These are phyloP conservation scores for Stereum hirsutum DNA, from an alignment of 1,284 basidiomycete species.

Conservation along the genomic window DNA sequence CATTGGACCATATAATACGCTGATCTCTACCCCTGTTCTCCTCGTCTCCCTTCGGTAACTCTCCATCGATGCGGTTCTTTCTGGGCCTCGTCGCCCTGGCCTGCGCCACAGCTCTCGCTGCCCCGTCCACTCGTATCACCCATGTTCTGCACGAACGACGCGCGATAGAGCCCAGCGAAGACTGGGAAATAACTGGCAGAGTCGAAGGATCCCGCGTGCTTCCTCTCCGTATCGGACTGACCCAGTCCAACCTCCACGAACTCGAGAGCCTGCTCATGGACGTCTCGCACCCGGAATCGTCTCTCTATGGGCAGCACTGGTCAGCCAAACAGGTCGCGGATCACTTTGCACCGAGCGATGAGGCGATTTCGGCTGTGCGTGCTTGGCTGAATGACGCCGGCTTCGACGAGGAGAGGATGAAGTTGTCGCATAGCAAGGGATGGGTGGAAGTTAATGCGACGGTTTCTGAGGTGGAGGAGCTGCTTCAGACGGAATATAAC, in stretches of 20 bases:
- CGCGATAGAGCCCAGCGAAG: conserved; percentile 15
- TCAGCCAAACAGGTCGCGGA: conserved; percentile 23
- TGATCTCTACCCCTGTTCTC: too few species aligned
- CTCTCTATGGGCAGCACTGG: conserved; percentile 28
- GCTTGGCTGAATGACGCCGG: conserved; percentile 30
- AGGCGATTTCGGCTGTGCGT: conserved; percentile 25
- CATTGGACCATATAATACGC: too few species aligned
- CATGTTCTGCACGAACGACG: conserved; percentile 21
- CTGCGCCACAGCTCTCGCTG: conserved; percentile 8
- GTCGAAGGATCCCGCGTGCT: conserved; percentile 16
- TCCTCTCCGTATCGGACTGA: conserved; percentile 25
- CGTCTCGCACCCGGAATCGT: conserved; percentile 27
- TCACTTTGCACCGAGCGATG: conserved; percentile 28
- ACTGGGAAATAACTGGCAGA: conserved; percentile 14
- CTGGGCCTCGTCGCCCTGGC: neutral
- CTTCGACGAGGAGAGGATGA: conserved; percentile 21
- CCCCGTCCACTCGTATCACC: conserved; percentile 13
- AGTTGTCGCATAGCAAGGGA: conserved; percentile 22
- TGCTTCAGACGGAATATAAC: conserved; percentile 28
- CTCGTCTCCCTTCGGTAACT: too few species aligned
- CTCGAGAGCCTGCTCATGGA: conserved; percentile 26
- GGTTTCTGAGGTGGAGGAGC: conserved; percentile 28
- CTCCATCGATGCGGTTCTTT: neutral
- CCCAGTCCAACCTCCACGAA: conserved; percentile 26
- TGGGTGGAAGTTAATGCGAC: conserved; percentile 34